Evolutionary conservation across 1,139 yeast genomes (phyloP).

Genomic region (Geotrichum fermentans): DNA sequence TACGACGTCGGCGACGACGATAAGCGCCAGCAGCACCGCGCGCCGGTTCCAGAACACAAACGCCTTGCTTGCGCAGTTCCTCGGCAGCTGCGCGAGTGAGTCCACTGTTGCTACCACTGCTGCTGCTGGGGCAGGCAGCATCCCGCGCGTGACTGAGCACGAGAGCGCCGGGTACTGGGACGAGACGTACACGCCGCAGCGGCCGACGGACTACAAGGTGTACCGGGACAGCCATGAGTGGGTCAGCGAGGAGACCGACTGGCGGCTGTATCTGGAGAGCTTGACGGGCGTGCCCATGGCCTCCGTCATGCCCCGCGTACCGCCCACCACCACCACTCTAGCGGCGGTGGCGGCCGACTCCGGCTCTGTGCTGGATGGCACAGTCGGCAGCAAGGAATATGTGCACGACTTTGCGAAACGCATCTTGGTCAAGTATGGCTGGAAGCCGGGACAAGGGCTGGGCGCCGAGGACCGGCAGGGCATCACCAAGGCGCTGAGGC

Average conservation of each 20-base stretch:
- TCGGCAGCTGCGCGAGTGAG: background rate
- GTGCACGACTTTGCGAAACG: slow-evolving; percentile 14
- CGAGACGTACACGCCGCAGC: slow-evolving; percentile 22
- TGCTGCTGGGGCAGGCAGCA: too few relatives aligned
- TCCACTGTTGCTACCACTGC: background rate
- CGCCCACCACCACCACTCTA: slow-evolving; percentile 43
- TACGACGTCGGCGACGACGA: too few relatives aligned
- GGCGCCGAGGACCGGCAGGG: slow-evolving; percentile 22
- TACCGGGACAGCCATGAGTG: slow-evolving; percentile 22
- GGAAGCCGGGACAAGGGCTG: slow-evolving; percentile 25
- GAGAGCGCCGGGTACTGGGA: slow-evolving; percentile 21
- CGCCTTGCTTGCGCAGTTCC: background rate
- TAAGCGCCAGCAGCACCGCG: too few relatives aligned
- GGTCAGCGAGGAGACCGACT: slow-evolving; percentile 22
- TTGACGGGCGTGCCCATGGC: slow-evolving; percentile 21
- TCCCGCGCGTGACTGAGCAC: background rate
- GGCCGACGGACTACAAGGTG: slow-evolving; percentile 21
- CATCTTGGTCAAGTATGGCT: slow-evolving; percentile 28
- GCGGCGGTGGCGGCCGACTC: background rate
- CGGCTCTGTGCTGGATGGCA: too few relatives aligned
- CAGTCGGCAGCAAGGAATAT: too few relatives aligned
- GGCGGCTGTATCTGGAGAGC: slow-evolving; percentile 26
- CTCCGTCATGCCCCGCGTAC: background rate
- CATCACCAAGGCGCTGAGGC: slow-evolving; percentile 25
- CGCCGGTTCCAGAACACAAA: background rate